Base-by-base conservation (phyloP, 2,329 filamentous ascomycete species). In the Colletotrichum tropicale region DNA sequence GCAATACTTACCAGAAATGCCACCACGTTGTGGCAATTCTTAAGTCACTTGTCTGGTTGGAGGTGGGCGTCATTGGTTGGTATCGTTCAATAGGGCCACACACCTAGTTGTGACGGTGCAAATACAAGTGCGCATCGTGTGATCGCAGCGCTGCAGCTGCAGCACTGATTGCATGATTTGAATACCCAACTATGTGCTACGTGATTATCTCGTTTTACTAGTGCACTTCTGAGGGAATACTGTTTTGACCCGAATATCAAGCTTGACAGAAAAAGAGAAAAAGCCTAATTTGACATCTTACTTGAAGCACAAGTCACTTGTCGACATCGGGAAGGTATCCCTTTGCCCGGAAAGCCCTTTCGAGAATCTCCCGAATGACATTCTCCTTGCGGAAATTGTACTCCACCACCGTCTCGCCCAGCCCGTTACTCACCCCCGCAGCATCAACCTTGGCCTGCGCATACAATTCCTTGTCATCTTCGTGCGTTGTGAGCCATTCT, bases 351-450 rank as follows among this genome's bases (percentile, higher is more conserved):
- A 83, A 82, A 0, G 82, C 81, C 28, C 81, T 76, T n/a, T 66
- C 58, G 10, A 84, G 66, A 43, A 89, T 88, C 67, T 84, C 83
- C 28, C 80, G 79, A 60, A 88, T 83, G 2, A 84, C 82, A 1
- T 79, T 75, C 24, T 88, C 81, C 79, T 89, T 89, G 28, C 86
- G 81, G 3, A 74, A 55, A 66, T 83, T 88, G 75, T 89, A 89
- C 18, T 83, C 78, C 78, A 79, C 79, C 28, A 85, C 79, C 7
- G 76, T 78, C 76, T 85, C 85, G 4, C 82, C 84, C 13, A 78
- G 76, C 70, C 79, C 77, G 5, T 78, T 80, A 15, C 81, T 81
- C 64, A 80, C 77, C 15, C 70, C 73, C 5, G 84, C 83, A 38
- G 84, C 82, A 75, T 84, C 82, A 28, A 80, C 75, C 80, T 89